Percentiles rank a stretch among this genome's conserved stretches.
These are phyloP conservation scores for Blastosporella zonata DNA, from an alignment of 1,284 basidiomycete species.

Conservation along the genomic window DNA sequence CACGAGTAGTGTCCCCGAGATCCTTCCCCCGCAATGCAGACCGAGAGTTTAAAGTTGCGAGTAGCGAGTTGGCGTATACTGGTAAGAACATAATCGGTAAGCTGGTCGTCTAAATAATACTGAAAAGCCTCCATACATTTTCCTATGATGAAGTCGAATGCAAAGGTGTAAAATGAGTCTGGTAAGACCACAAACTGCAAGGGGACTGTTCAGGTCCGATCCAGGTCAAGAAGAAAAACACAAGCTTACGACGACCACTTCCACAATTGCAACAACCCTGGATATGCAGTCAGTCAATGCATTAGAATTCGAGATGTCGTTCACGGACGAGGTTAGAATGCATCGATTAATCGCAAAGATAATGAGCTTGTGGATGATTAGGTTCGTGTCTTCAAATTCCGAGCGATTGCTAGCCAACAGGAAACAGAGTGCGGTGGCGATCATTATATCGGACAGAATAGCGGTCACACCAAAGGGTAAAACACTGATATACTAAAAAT, in stretches of 20 bases:
- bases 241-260: constrained; percentile 34
- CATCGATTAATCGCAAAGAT: constrained; percentile 46
- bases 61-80: constrained; percentile 46
- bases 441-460: constrained; percentile 40
- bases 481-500: constrained; percentile 27
- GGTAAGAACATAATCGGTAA: neutral
- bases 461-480: constrained; percentile 38
- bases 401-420: constrained; percentile 35
- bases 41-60: constrained; percentile 44
- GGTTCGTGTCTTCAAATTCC: constrained; percentile 38
- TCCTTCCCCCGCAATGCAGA: constrained; percentile 20
- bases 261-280: constrained; percentile 38
- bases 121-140: constrained; percentile 33
- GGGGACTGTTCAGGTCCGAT: neutral
- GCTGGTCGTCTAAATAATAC: neutral
- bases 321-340: constrained; percentile 42
- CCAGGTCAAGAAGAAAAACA: neutral
- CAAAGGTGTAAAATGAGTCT: constrained; percentile 39
- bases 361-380: constrained; percentile 39
- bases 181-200: constrained; percentile 35
- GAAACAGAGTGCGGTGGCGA: constrained; percentile 37
- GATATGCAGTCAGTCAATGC: neutral
- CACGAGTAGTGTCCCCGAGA: constrained; percentile 22
- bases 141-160: constrained; percentile 47
- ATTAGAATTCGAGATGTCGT: neutral